Conservation (phyloP, 495 filamentous ascomycete species). For the Penicillium antarcticum region DNA sequence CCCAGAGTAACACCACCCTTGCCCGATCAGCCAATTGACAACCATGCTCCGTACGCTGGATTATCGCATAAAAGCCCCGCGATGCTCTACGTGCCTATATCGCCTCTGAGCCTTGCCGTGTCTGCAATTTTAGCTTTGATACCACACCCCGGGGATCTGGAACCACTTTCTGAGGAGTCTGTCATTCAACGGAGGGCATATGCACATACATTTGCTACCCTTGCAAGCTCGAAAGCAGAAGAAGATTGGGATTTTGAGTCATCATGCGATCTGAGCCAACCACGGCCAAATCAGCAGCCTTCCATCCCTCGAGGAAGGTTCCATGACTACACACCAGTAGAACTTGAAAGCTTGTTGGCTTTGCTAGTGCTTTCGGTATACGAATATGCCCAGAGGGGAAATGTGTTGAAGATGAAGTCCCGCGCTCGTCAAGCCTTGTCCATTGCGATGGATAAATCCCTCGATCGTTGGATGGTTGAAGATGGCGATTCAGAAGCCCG, state of each 20-base stretch:
- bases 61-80: conserved; percentile 29
- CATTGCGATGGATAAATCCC: conserved; percentile 38
- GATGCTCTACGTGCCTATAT: conserved; percentile 40
- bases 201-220: conserved; percentile 45
- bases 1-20: conserved; percentile 38
- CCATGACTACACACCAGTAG: conserved; percentile 47
- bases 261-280: conserved; percentile 47
- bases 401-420: conserved; percentile 47
- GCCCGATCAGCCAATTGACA: conserved; percentile 43
- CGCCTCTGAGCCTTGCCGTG: conserved; percentile 42
- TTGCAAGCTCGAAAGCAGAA: conserved; percentile 40
- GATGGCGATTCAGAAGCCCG: conserved; percentile 37
- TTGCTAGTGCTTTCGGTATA: conserved; percentile 45
- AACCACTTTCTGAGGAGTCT: conserved; percentile 37
- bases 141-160: conserved; percentile 35
- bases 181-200: conserved; percentile 33
- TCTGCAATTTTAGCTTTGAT: conserved; percentile 46
- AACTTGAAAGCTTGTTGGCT: conserved; percentile 47
- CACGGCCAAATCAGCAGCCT: conserved; percentile 42
- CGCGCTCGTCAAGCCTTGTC: conserved; percentile 45
- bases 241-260: conserved; percentile 47
- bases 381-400: conserved; percentile 50
- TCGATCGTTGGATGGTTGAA: conserved; percentile 32
- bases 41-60: conserved; percentile 34
- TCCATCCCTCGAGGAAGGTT: conserved; percentile 43